Evolutionary conservation across 148 eudicot genomes (phyloP), one percentile per base, ranked within the genome.

Genomic region (Oxyria digyna): DNA sequence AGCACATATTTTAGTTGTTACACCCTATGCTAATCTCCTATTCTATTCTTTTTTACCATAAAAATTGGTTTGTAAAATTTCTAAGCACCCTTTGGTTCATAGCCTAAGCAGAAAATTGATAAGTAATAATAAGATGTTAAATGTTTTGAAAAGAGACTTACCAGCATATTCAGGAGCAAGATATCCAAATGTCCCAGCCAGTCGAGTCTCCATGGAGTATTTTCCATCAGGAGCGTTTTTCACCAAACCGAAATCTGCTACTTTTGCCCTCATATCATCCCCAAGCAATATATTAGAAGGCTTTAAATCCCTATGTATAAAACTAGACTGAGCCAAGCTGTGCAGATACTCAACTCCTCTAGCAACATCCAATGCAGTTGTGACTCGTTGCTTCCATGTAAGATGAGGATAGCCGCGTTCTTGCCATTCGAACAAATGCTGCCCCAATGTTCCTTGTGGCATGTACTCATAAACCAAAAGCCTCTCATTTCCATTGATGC

Each of bases 401-500:
- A 87, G 79, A 11, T 83, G 80, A 50, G 78, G 43, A 27, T 69
- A 54, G 24, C 82, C 82, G 7, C 24, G 71, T 42, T 81, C 78
- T 1, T 64, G 29, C 73, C 81, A 78, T 33, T 81, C 74, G 40
- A 83, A 83, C 80, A 87, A 69, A 76, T 87, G 91, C 64, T 85
- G 87, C 9, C 82, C 81, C 66, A 90, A 68, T 42, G 87, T 82
- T 12, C 96, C 96, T 46, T 90, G 88, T 4, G 93, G 88, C 96
- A 90, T 90, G 79, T 82, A 84, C 79, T 90, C 96, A 11, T 85
- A 90, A 7, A 90, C 96, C 76, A 90, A 70, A 64, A 91, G 85
- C 82, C 94, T 81, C 83, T 91, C 94, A 57, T 78, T 75, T 1
- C 89, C 87, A 70, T 85, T 85, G 38, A 84, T 73, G 46, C 91